Evolutionary conservation across 2,329 filamentous ascomycete species (phyloP).

Genomic region (Colletotrichum agaves): DNA sequence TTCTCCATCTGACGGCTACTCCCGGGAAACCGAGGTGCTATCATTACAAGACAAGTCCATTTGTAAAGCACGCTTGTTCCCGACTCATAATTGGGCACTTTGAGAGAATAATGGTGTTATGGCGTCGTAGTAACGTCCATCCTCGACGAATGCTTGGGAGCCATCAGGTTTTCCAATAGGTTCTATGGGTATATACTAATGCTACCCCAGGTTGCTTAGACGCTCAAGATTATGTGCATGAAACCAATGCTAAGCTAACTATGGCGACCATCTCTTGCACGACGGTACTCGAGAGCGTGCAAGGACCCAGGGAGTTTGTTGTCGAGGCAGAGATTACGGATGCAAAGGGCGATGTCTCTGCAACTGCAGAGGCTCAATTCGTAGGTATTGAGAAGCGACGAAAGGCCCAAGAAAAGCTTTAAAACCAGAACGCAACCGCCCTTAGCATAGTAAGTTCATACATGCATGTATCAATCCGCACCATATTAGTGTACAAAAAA

Average conservation of each 20-base stretch:
- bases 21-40: background rate
- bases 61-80: conserved; percentile 2
- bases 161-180: no score
- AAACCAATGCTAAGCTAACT: no score
- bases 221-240: no score
- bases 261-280: no score
- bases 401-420: background rate
- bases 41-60: background rate
- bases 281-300: no score
- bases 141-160: no score
- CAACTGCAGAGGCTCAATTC: background rate
- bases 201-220: no score
- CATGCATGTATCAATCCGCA: no score
- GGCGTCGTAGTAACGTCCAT: background rate
- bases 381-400: background rate
- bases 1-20: background rate
- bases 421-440: background rate
- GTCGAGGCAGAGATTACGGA: background rate
- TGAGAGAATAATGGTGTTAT: background rate
- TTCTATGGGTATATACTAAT: no score
- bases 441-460: no score
- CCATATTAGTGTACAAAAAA: no score
- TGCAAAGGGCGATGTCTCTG: background rate
- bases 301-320: background rate
- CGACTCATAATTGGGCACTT: background rate